phyloP scores from a whole-genome alignment of 306 rosid species.

The Clitoria ternatea region DNA sequence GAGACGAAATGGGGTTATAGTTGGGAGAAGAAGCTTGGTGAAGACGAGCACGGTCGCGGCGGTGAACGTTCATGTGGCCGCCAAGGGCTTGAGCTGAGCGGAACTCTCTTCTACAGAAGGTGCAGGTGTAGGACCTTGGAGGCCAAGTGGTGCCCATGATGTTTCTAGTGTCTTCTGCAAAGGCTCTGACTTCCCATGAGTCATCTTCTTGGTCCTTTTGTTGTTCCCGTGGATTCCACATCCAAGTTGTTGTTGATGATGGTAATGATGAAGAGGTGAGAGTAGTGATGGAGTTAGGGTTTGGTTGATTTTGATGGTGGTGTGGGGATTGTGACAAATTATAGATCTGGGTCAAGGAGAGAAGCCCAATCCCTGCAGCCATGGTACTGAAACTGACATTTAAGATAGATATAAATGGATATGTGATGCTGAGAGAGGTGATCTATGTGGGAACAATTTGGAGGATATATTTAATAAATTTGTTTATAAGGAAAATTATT shows the following conservation, averaged over 20 bases:
- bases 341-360: constrained; percentile 53
- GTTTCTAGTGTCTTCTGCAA: constrained; percentile 65
- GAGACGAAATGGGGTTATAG: background rate
- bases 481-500: constrained; percentile 26
- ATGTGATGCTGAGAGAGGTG: constrained; percentile 7
- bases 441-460: constrained; percentile 31
- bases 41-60: constrained; percentile 84
- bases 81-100: constrained; percentile 86
- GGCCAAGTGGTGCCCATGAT: constrained; percentile 82
- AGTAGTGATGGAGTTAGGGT: constrained; percentile 34
- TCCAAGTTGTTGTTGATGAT: constrained; percentile 19
- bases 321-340: constrained; percentile 42
- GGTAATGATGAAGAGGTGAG: background rate
- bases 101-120: constrained; percentile 69
- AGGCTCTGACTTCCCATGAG: constrained; percentile 80
- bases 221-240: constrained; percentile 59
- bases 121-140: constrained; percentile 75
- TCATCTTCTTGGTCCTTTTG: constrained; percentile 56
- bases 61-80: constrained; percentile 89
- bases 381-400: constrained; percentile 50
- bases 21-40: constrained; percentile 13
- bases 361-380: constrained; percentile 64
- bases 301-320: constrained; percentile 16
- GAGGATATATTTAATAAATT: background rate
- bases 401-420: constrained; percentile 40